phyloP scores from a whole-genome alignment of 768 basidiomycete species.

The Leccinum longicurvipes region DNA sequence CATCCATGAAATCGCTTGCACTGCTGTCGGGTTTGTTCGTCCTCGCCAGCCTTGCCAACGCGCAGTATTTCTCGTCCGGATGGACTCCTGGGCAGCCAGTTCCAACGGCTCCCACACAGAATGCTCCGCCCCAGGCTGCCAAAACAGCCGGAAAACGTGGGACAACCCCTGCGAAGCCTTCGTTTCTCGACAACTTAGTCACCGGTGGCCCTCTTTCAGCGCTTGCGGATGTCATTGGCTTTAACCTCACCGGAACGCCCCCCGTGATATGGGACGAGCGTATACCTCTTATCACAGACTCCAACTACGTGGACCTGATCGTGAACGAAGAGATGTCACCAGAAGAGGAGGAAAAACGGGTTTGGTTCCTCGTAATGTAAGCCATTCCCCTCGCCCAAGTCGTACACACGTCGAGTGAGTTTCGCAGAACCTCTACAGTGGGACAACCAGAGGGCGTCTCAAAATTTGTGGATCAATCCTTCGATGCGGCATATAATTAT shows the following conservation, averaged over 20 bases:
- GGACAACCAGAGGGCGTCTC: constrained; percentile 64
- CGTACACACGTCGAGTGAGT: not conserved
- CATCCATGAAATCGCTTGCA: constrained; percentile 48
- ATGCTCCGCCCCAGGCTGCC: constrained; percentile 17
- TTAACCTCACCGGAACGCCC: constrained; percentile 63
- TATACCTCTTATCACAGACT: constrained; percentile 77
- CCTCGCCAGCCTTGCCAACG: constrained; percentile 32
- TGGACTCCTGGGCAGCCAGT: constrained; percentile 74
- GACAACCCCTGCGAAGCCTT: constrained; percentile 12
- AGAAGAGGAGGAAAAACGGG: constrained; percentile 62
- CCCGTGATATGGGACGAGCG: constrained; percentile 61
- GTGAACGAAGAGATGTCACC: constrained; percentile 63
- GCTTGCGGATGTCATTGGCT: constrained; percentile 55
- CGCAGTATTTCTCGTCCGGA: constrained; percentile 79
- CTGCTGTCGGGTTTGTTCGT: constrained; percentile 33
- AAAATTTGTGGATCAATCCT: constrained; percentile 64
- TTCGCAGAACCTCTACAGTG: constrained; percentile 53
- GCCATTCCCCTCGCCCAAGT: constrained; percentile 22
- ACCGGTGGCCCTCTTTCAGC: constrained; percentile 51
- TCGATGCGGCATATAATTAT: constrained; percentile 72
- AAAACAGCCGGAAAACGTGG: constrained; percentile 24
- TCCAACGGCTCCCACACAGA: constrained; percentile 19
- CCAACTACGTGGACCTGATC: constrained; percentile 71
- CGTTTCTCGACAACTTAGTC: constrained; percentile 38
- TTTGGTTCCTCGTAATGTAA: constrained; percentile 80